A percentile compares a stretch with the other conserved stretches of the same genome.
phyloP scores from a whole-genome alignment of 2,329 filamentous ascomycete genomes.

The Chrysoporthe deuterocubensis region DNA sequence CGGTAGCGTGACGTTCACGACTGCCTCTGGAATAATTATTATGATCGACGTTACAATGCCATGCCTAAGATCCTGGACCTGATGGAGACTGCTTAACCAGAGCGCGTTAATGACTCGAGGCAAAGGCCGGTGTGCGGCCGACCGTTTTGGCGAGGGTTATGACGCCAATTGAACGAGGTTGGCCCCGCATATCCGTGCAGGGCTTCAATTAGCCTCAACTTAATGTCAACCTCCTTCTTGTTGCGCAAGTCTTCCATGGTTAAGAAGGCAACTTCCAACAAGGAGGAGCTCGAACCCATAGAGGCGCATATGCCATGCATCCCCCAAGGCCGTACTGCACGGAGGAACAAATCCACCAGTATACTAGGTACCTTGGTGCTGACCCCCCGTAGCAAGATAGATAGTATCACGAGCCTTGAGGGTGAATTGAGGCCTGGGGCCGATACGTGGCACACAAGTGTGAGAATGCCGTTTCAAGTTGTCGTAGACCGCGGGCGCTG shows the following conservation, averaged over 20 bases:
- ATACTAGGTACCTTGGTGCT: no score
- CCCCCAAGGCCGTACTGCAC: no score
- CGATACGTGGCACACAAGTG: no score
- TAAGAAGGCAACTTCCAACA: background rate
- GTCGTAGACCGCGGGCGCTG: no score
- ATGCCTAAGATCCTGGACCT: background rate
- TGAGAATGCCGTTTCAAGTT: no score
- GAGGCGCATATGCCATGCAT: no score
- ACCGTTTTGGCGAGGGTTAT: conserved; percentile 6
- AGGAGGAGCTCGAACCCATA: background rate
- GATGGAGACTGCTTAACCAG: background rate
- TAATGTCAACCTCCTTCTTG: background rate
- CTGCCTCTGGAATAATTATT: background rate
- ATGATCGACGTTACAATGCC: background rate
- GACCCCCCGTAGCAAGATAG: no score
- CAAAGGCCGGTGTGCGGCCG: conserved; percentile 1
- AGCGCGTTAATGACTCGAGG: background rate
- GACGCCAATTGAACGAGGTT: background rate
- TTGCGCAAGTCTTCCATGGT: background rate
- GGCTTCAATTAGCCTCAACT: background rate
- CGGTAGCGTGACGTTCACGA: no score
- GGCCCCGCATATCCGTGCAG: background rate
- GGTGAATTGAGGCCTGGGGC: no score
- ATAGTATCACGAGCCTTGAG: no score
- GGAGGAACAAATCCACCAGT: no score